Conservation (phyloP, 2,329 filamentous ascomycete species). For the Pseudocercospora eumusae region DNA sequence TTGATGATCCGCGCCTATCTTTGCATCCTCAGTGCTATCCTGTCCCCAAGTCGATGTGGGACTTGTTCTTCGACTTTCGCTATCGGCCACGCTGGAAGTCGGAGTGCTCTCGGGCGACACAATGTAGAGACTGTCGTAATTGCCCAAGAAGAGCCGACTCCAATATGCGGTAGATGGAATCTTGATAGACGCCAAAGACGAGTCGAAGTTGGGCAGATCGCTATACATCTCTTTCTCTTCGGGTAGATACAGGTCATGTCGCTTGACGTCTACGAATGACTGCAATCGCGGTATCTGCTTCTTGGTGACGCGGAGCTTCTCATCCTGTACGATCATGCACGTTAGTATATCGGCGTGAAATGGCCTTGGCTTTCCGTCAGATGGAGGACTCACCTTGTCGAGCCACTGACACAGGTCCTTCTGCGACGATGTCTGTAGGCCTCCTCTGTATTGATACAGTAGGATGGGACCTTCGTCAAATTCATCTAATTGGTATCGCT, state of each 20-base stretch:
- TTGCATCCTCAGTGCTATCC: slow-evolving; percentile 19
- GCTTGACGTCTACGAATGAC: slow-evolving; percentile 49
- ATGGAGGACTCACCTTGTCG: slow-evolving; percentile 36
- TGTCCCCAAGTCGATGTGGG: slow-evolving; percentile 36
- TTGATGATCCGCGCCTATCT: slow-evolving; percentile 2
- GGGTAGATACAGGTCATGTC: slow-evolving; percentile 49
- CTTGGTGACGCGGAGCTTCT: slow-evolving; percentile 49
- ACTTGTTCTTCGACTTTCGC: slow-evolving; percentile 36
- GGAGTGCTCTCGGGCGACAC: slow-evolving; percentile 48
- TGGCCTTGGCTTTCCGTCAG: not conserved
- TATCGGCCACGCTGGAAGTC: slow-evolving; percentile 33
- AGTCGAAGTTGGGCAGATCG: slow-evolving; percentile 47
- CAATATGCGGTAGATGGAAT: slow-evolving; percentile 49
- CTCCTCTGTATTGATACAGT: slow-evolving; percentile 48
- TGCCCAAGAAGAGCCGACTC: slow-evolving; percentile 49
- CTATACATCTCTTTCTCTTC: slow-evolving; percentile 42
- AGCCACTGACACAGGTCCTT: slow-evolving; percentile 46
- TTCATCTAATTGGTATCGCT: slow-evolving; percentile 48
- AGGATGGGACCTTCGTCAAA: slow-evolving; percentile 47
- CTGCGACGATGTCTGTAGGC: slow-evolving; percentile 47
- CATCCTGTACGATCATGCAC: slow-evolving; percentile 34
- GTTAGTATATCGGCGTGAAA: slow-evolving; percentile 8
- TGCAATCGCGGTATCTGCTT: slow-evolving; percentile 51
- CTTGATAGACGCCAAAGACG: slow-evolving; percentile 51
- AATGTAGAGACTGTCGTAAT: slow-evolving; percentile 53